Base-by-base conservation (phyloP, 2,329 filamentous ascomycete species). In the Ascochyta clinopodiicola region DNA sequence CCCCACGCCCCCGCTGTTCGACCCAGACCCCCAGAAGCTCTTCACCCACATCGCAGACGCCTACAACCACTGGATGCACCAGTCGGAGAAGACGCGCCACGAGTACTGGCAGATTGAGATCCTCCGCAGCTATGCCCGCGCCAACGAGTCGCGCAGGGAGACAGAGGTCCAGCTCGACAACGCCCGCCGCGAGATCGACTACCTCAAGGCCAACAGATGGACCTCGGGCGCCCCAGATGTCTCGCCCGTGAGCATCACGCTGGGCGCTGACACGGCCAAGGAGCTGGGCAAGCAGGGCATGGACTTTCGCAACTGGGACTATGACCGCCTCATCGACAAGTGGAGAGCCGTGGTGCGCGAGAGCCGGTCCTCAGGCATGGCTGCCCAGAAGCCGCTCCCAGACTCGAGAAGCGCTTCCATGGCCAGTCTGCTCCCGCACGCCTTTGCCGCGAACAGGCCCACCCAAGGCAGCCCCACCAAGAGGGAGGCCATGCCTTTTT, bases 41-140 rank as follows among this genome's bases (percentile, higher is more conserved):
- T 80, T 84, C 36, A 83, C 89, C 54, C 94, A 98, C 71, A 75
- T 96, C 6, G 84, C 89, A n/a, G 85, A 88, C 13, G 87, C 91
- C 0, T 96, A 87, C 71, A 82, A 84, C 6, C 88, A 91, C 37
- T 98, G 93, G 93, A 85, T 85, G 46, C 80, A 80, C 1, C 79
- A 95, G 24, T 76, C 86, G 0, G 78, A 80, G n/a, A 60, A 73
- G 25, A 75, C 79, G 38, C 69, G 75, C 43, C 72, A 77, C 42
- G 74, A 78, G 31, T 73, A 71, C 27, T 82, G 80, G 80, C 77
- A 77, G 50, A 63, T 81, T 29, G 80, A 82, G 61, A 72, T 79
- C 15, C 64, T 80, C 43, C 76, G 80, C 36, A 77, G 78, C 27
- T 79, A 77, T 59, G 73, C 75, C n/a, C 74, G 75, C 15, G 71